Evolutionary conservation across 2,329 filamentous ascomycete species (phyloP), one percentile per base, ranked within the genome.

Genomic region (Gaeumannomyces sp.): DNA sequence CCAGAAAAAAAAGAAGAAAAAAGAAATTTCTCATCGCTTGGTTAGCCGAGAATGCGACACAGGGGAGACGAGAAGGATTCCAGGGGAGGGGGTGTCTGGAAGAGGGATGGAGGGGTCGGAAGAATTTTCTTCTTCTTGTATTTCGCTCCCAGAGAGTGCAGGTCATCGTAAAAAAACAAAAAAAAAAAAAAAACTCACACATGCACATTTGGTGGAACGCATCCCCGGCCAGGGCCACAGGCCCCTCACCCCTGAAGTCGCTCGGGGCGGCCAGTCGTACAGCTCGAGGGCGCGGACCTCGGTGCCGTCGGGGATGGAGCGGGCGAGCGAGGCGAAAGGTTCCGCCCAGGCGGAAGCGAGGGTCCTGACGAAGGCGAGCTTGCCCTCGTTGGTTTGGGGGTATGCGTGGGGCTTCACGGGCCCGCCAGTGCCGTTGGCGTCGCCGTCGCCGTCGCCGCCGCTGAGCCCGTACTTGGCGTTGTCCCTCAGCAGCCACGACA

Each of bases 201-300:
- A 86, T 86, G 0, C 81, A 80, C 83, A 86, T 86, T 0, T 81
- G 77, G 70, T 87, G 84, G 3, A 84, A 76, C 0, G 84, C 80
- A 71, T 87, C 84, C 0, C 84, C 84, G 65, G 84, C 76, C 1
- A 86, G 68, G 0, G 81, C 76, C 0, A 77, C 79, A 2, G 76
- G 74, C 0, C 80, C 80, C 8, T 71, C 73, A 0, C 75, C 73
- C 59, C 75, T 77, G 6, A 77, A 65, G 1, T 71, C 73, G 68
- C 70, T 1, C 75, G 73, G 1, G 80, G 81, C 1, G 78, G 72
- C 73, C 81, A 82, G 70, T 86, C 83, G 35, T 80, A 76, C 5
- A 84, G 71, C 13, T 76, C 75, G 5, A 85, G 76, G 2, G 73
- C 73, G 63, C 80, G 80, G 8, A 80, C 75, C 19, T 81, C 77